A percentile compares a stretch with the other conserved stretches of the same genome.
Evolutionary conservation across 805 yeast genomes (phyloP).

Genomic region (Saccharomyces paradoxus): DNA sequence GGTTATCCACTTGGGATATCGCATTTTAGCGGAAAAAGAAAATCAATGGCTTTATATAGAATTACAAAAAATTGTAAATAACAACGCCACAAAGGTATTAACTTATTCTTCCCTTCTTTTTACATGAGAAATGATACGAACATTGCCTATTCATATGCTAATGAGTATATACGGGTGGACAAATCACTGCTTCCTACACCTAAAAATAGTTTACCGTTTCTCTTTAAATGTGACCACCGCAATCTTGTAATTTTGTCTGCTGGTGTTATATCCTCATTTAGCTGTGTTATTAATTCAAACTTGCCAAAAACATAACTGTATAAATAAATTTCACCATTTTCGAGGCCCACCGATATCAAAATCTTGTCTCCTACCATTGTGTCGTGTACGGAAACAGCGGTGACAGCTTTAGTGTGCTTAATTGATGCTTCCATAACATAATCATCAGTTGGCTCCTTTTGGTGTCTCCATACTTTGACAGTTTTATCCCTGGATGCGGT

Average conservation of each 20-base stretch:
- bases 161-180: conserved; percentile 40
- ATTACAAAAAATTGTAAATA: neutral
- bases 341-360: conserved; percentile 59
- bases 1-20: conserved; percentile 52
- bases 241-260: conserved; percentile 55
- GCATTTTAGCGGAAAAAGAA: conserved; percentile 11
- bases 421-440: conserved; percentile 33
- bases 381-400: conserved; percentile 51
- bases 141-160: neutral
- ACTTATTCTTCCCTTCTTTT: conserved; percentile 1
- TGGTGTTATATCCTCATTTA: conserved; percentile 44
- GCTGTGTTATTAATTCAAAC: conserved; percentile 24
- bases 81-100: neutral
- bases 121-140: conserved; percentile 1
- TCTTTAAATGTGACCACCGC: conserved; percentile 39
- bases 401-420: conserved; percentile 52
- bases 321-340: conserved; percentile 51
- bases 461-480: conserved; percentile 60
- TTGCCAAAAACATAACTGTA: conserved; percentile 31
- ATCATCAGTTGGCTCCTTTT: conserved; percentile 27
- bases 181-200: conserved; percentile 55
- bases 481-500: conserved; percentile 85
- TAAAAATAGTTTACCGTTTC: conserved; percentile 37
- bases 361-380: conserved; percentile 24
- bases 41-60: neutral